Evolutionary conservation across 208 protist genomes (phyloP).

Genomic region (Herpetomonas samuelpessoai): DNA sequence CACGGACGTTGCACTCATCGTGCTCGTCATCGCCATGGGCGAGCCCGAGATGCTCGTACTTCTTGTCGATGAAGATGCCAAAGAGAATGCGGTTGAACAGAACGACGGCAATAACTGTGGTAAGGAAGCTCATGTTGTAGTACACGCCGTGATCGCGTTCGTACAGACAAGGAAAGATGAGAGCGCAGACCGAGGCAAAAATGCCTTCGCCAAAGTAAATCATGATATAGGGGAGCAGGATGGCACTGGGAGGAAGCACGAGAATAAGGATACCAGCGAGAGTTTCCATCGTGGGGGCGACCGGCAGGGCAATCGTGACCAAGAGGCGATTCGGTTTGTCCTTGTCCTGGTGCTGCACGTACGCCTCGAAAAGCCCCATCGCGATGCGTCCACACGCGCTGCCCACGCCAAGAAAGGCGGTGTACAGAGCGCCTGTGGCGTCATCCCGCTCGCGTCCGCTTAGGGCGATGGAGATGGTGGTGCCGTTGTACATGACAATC

Average conservation of each 20-base stretch:
- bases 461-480: conserved; percentile 28
- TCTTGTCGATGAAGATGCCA: conserved; percentile 16
- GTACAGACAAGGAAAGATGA: conserved; percentile 20
- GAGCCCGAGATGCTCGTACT: conserved; percentile 14
- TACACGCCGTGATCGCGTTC: conserved; percentile 17
- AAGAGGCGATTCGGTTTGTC: conserved; percentile 11
- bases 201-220: conserved; percentile 27
- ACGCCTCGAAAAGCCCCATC: conserved; percentile 26
- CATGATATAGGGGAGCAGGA: conserved; percentile 20
- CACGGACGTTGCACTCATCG: conserved; percentile 13
- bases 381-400: conserved; percentile 26
- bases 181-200: conserved; percentile 12
- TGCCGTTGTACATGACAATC: conserved; percentile 33
- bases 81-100: conserved; percentile 23
- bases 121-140: conserved; percentile 24
- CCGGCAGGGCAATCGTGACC: conserved; percentile 15
- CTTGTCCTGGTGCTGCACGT: conserved; percentile 9
- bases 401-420: conserved; percentile 30
- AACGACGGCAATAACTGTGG: conserved; percentile 13
- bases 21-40: conserved; percentile 12
- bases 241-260: conserved; percentile 11
- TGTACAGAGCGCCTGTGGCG: conserved; percentile 26
- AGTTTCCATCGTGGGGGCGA: conserved; percentile 14
- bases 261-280: conserved; percentile 17
- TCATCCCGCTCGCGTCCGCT: conserved; percentile 16